Evolutionary conservation across 116 monocot species (phyloP).

Genomic region (Trichopus zeylanicus): DNA sequence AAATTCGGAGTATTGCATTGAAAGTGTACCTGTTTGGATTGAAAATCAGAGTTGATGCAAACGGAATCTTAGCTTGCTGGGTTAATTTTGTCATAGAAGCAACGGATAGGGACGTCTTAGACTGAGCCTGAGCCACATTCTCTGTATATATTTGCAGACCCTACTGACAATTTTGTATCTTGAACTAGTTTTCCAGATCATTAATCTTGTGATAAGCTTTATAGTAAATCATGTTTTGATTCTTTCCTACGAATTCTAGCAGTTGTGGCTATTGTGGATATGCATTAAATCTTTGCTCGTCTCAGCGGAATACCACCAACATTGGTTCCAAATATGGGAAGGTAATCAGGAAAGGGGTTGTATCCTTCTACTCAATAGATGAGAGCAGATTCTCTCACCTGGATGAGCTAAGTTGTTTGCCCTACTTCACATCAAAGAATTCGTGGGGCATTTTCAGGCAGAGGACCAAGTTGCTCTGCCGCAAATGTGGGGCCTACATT

Average conservation of each 20-base stretch:
- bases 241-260: slow-evolving; percentile 1
- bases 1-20: too few relatives aligned
- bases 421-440: slow-evolving; percentile 48
- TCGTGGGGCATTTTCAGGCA: slow-evolving; percentile 63
- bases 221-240: neutral
- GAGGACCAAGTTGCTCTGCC: slow-evolving; percentile 54
- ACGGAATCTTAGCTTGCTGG: too few relatives aligned
- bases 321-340: slow-evolving; percentile 76
- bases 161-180: too few relatives aligned
- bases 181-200: too few relatives aligned
- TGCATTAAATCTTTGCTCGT: slow-evolving; percentile 65
- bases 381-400: slow-evolving; percentile 62
- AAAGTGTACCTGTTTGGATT: too few relatives aligned
- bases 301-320: slow-evolving; percentile 46
- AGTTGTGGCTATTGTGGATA: slow-evolving; percentile 90
- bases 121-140: too few relatives aligned
- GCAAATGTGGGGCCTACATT: slow-evolving; percentile 58
- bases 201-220: too few relatives aligned
- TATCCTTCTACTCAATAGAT: slow-evolving; percentile 61
- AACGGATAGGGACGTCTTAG: too few relatives aligned
- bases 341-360: slow-evolving; percentile 57
- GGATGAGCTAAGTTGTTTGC: slow-evolving; percentile 61
- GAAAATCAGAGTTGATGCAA: too few relatives aligned
- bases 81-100: too few relatives aligned
- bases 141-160: too few relatives aligned